Percentiles rank a stretch among this genome's conserved stretches.
phyloP scores from a whole-genome alignment of 2,329 filamentous ascomycete species.

The Aspergillus fischeri region DNA sequence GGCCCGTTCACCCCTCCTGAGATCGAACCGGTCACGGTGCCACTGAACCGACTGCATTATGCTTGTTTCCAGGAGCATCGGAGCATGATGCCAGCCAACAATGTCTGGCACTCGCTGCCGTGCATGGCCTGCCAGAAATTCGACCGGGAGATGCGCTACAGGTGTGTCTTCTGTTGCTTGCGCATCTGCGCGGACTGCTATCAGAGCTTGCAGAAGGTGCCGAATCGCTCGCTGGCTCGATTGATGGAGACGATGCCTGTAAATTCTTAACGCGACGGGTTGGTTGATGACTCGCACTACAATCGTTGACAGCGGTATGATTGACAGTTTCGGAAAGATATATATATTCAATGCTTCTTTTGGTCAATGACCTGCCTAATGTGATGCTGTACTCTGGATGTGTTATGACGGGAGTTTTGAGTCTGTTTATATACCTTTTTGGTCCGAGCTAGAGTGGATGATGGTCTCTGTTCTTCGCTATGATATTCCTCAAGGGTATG shows the following conservation, averaged over 20 bases:
- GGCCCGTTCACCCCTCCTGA: slow-evolving; percentile 27
- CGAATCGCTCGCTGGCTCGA: slow-evolving; percentile 29
- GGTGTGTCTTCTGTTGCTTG: slow-evolving; percentile 41
- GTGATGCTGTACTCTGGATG: background rate
- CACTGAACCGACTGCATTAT: slow-evolving; percentile 34
- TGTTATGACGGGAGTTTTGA: slow-evolving; percentile 12
- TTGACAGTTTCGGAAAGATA: background rate
- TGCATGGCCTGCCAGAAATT: slow-evolving; percentile 42
- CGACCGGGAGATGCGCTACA: slow-evolving; percentile 34
- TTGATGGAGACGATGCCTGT: slow-evolving; percentile 23
- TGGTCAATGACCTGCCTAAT: background rate
- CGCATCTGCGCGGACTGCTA: slow-evolving; percentile 37
- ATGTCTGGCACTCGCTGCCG: slow-evolving; percentile 38
- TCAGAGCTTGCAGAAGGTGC: slow-evolving; percentile 29
- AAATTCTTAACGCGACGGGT: background rate
- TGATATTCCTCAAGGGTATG: background rate
- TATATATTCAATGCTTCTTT: background rate
- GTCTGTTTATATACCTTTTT: slow-evolving; percentile 2
- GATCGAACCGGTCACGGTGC: slow-evolving; percentile 30
- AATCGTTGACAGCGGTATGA: background rate
- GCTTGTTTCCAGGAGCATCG: slow-evolving; percentile 39
- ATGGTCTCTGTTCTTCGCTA: slow-evolving; percentile 4
- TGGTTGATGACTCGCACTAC: background rate
- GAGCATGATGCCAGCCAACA: slow-evolving; percentile 32
- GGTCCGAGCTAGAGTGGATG: background rate